These are phyloP conservation scores for Pichia sp. DNA, from an alignment of 1,139 yeast species.

Conservation along the genomic window DNA sequence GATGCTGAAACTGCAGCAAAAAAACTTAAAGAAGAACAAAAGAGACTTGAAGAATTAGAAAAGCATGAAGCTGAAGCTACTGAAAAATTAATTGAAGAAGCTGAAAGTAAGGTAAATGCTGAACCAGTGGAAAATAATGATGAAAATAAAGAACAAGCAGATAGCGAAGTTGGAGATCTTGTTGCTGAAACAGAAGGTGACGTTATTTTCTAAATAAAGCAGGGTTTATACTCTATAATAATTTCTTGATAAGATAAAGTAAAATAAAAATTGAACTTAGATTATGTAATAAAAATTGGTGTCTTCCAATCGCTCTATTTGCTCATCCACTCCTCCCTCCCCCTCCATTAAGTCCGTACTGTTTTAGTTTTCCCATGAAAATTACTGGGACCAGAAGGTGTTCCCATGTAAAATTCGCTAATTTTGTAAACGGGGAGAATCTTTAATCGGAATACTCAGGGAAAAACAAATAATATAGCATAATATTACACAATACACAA, in stretches of 20 bases:
- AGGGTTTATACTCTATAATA: too few species aligned
- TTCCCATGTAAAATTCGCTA: not conserved
- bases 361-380: too few species aligned
- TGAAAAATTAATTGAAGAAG: slow-evolving; percentile 14
- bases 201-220: slow-evolving; percentile 35
- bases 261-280: too few species aligned
- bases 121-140: slow-evolving; percentile 7
- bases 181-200: slow-evolving; percentile 43
- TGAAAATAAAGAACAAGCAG: slow-evolving; percentile 11
- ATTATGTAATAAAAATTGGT: too few species aligned
- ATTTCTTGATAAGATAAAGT: too few species aligned
- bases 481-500: too few species aligned
- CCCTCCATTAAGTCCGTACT: too few species aligned
- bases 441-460: not conserved
- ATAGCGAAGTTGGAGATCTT: slow-evolving; percentile 27
- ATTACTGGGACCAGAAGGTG: too few species aligned
- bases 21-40: slow-evolving; percentile 18
- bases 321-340: too few species aligned
- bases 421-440: not conserved
- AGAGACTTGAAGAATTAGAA: slow-evolving; percentile 17
- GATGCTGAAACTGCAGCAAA: slow-evolving; percentile 45
- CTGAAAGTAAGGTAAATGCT: slow-evolving; percentile 12
- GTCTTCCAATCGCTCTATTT: too few species aligned
- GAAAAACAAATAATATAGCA: too few species aligned
- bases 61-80: slow-evolving; percentile 20